Conservation (phyloP, 2,329 filamentous ascomycete genomes). For the Calonectria fujianensis region DNA sequence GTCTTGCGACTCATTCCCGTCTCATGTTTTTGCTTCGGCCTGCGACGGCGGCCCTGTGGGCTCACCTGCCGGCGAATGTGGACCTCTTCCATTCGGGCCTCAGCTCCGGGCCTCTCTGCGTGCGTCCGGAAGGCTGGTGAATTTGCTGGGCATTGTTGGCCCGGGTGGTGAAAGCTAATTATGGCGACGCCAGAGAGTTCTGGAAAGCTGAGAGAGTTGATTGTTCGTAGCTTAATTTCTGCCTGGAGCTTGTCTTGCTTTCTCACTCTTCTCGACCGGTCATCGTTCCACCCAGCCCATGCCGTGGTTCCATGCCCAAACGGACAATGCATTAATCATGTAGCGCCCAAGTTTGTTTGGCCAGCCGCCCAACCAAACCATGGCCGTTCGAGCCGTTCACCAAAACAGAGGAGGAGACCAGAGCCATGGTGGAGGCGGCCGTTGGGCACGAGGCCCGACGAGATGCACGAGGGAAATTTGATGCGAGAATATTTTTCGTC, state of each 20-base stretch:
- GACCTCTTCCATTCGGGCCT: slow-evolving; percentile 24
- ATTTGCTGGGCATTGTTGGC: background rate
- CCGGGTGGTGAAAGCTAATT: background rate
- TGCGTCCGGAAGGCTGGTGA: slow-evolving; percentile 20
- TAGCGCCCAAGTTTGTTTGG: slow-evolving; percentile 35
- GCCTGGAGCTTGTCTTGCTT: slow-evolving; percentile 1
- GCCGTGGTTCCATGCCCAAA: slow-evolving; percentile 19
- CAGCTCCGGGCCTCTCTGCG: slow-evolving; percentile 14
- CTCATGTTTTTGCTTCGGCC: slow-evolving; percentile 40
- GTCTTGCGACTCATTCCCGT: slow-evolving; percentile 27
- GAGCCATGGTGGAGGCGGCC: slow-evolving; percentile 12
- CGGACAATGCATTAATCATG: slow-evolving; percentile 33
- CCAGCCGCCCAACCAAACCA: slow-evolving; percentile 34
- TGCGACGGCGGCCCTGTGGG: slow-evolving; percentile 45
- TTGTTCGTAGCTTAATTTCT: background rate
- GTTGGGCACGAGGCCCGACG: slow-evolving; percentile 20
- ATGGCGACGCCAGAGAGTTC: background rate
- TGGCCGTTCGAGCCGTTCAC: slow-evolving; percentile 5
- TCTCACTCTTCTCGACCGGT: background rate
- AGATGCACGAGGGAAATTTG: background rate
- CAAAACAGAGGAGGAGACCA: background rate
- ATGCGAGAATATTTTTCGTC: slow-evolving; percentile 18
- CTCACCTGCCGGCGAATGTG: slow-evolving; percentile 31
- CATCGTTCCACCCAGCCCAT: slow-evolving; percentile 17
- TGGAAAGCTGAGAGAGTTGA: background rate